A percentile compares a stretch with the other conserved stretches of the same genome.
Evolutionary conservation across 2,329 filamentous ascomycete species (phyloP).

Genomic region (Calonectria crousiana): DNA sequence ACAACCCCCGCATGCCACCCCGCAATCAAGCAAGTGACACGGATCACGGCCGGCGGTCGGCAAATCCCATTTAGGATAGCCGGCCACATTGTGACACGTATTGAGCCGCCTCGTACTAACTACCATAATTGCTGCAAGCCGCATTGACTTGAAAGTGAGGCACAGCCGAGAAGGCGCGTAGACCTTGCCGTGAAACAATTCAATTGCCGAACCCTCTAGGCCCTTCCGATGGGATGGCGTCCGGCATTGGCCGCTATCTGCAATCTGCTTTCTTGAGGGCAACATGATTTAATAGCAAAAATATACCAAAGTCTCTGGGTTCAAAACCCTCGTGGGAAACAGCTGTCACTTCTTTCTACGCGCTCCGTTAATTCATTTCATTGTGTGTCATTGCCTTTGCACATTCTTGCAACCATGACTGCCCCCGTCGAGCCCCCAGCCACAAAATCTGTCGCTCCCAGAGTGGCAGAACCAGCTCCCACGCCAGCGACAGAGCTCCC

Average conservation of each 20-base stretch:
- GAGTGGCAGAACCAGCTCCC: neutral
- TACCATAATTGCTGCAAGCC: neutral
- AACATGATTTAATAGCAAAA: neutral
- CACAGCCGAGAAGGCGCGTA: neutral
- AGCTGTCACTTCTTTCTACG: neutral
- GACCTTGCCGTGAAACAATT: neutral
- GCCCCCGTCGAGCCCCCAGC: constrained; percentile 31
- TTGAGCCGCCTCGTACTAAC: neutral
- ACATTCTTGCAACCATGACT: constrained; percentile 20
- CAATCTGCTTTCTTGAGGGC: neutral
- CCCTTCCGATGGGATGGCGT: neutral
- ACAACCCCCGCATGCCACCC: neutral
- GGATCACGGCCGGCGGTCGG: neutral
- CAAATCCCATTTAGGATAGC: neutral
- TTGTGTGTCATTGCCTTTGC: neutral
- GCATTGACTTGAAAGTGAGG: neutral
- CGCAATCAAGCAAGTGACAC: neutral
- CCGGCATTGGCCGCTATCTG: neutral
- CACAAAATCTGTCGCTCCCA: constrained; percentile 3
- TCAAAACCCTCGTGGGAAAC: neutral
- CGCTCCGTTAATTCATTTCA: neutral
- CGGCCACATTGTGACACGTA: neutral
- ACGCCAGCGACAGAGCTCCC: constrained; percentile 36
- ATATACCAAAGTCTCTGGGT: neutral
- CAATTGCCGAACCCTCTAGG: neutral